Base-by-base conservation (phyloP, 1,139 yeast genomes). In the Blastobotrys indianensis region DNA sequence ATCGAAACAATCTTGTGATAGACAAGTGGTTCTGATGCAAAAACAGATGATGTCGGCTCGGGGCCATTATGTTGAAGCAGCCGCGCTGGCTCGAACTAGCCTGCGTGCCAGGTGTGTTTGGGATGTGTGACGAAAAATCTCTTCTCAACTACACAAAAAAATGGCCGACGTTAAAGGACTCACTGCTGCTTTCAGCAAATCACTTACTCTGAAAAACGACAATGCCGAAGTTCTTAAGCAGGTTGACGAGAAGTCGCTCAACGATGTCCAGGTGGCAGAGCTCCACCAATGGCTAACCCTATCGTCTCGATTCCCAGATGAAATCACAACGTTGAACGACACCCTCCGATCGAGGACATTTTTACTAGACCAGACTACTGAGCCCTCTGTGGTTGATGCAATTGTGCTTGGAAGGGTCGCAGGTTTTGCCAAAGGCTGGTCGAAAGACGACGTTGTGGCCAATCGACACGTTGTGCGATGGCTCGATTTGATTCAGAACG, bases 401-500 rank as follows among this genome's bases (percentile, higher is more conserved):
- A 70, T 72, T 42, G 80, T 84, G 39, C 85, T 86, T 58, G 79
- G 80, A 46, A 72, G 78, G 36, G 80, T 80, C 30, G 70, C 77
- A 56, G 84, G 88, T 43, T 54, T 77, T 48, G 79, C 85, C 32
- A 68, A 72, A 49, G 67, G 72, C 51, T 78, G 87, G 77, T 20
- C 20, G 12, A 68, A 71, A 32, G 81, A 79, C 37, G 79, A 80
- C 49, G 56, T 76, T 50, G 76, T 78, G 44, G 64, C 67, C 43
- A 67, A 68, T 63, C 85, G 97, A 75, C 97, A 90, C 67, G 73
- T 88, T 52, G 70, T 87, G 53, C 83, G 97, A 75, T 92, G 97
- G 97, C 77, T 78, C 20, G 96, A 88, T 60, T 76, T 85, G 59
- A 70, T 92, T 52, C 97, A 92, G 71, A 78, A 81, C 63, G 66